Conservation (phyloP, 1,139 yeast species). For the Yamadazyma epiphylla region DNA sequence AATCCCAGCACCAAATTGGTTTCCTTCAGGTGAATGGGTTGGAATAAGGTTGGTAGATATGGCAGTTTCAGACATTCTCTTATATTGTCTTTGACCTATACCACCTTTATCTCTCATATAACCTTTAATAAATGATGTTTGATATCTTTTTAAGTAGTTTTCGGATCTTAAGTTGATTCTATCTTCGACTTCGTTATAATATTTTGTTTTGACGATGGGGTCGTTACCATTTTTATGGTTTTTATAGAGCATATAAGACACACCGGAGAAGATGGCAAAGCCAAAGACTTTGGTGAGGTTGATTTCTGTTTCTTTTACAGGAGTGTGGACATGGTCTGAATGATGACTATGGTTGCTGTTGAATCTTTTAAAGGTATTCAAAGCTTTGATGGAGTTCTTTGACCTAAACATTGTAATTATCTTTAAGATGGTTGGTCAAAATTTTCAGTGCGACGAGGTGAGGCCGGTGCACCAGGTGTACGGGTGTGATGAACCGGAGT, state of each 20-base stretch:
- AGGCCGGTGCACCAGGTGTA: no score
- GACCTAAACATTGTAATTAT: slow-evolving; percentile 8
- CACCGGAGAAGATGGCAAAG: slow-evolving; percentile 39
- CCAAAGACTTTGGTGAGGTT: slow-evolving; percentile 41
- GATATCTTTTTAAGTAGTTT: slow-evolving; percentile 35
- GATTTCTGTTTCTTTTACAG: slow-evolving; percentile 34
- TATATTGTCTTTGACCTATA: slow-evolving; percentile 41
- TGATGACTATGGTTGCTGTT: slow-evolving; percentile 31
- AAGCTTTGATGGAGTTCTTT: slow-evolving; percentile 7
- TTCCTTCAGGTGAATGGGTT: slow-evolving; percentile 40
- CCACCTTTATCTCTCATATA: slow-evolving; percentile 48
- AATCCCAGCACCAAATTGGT: slow-evolving; percentile 46
- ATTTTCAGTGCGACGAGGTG: slow-evolving; percentile 1
- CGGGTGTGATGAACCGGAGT: no score
- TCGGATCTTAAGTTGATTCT: slow-evolving; percentile 37
- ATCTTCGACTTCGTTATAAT: slow-evolving; percentile 37
- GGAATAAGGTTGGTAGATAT: slow-evolving; percentile 36
- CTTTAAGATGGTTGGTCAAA: slow-evolving; percentile 12
- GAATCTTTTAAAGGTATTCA: slow-evolving; percentile 22
- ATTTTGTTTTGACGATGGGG: slow-evolving; percentile 37
- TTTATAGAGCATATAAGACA: slow-evolving; percentile 34
- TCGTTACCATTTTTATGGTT: slow-evolving; percentile 32
- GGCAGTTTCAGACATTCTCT: slow-evolving; percentile 28
- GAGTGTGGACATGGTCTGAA: slow-evolving; percentile 22
- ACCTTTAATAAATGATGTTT: slow-evolving; percentile 40